Evolutionary conservation across 164 flowering plant genomes (phyloP), one percentile per base, ranked within the genome.

Genomic region (Hamamelis virginiana): DNA sequence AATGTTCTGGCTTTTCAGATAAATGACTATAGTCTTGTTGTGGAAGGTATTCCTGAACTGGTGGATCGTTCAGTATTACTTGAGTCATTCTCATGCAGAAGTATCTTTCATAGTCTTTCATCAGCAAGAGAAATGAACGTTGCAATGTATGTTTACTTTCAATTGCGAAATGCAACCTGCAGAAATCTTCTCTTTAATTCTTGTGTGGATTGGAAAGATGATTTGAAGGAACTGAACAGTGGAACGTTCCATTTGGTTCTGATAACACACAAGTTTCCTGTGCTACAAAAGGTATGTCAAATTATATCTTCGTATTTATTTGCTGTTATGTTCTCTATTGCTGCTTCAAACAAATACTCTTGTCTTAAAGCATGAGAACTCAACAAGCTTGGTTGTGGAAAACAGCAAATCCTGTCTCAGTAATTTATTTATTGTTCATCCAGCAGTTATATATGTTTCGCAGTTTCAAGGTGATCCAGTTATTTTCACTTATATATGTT

Each of bases 231-330:
- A 72, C 70, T 72, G 60, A 61, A 71, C 61, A 46, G 68, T 78
- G 92, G 87, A 74, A 72, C 22, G 15, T 92, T 76, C 79, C 87
- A 87, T 71, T 38, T 94, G 69, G 80, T 94, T 64, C n/a, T 68
- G 60, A 71, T 92, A 25, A 76, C 81, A 66, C 98, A 94, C 80
- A 94, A 86, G 67, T 87, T 86, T 79, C 97, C 95, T 66, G 51
- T 78, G 21, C 65, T 69, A 44, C 75, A 73, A 19, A 82, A 83
- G 82, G 98, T 89, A 76, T 62, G 76, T 62, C 55, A 51, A 27
- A 13, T 25, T 45, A 18, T 58, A 1, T 58, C 8, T 23, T 33
- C 41, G 6, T 6, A 33, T 46, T 23, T 27, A 56, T 44, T 56
- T 58, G 9, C 38, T 25, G 8, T 1, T 14, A 27, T 28, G 43